Evolutionary conservation across 768 basidiomycete species (phyloP).

Genomic region (Hericium rajendrae): DNA sequence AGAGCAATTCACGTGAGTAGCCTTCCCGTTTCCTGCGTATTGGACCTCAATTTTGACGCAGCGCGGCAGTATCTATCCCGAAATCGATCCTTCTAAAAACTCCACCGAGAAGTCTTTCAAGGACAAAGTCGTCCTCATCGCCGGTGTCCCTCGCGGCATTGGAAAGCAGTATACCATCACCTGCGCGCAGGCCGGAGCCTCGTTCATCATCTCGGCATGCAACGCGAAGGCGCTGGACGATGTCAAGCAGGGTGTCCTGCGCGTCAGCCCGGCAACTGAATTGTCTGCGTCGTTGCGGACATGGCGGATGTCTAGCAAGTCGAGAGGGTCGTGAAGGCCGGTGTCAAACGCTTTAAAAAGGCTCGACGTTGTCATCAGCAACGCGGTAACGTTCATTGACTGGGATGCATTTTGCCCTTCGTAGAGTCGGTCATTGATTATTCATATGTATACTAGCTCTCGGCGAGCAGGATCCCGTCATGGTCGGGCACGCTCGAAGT

Average conservation of each 20-base stretch:
- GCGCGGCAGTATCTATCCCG: not conserved
- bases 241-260: not conserved
- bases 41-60: not conserved
- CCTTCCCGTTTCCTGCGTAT: too few relatives aligned
- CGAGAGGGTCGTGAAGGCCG: not conserved
- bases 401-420: not conserved
- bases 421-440: not conserved
- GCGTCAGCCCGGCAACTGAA: not conserved
- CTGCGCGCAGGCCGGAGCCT: constrained; percentile 13
- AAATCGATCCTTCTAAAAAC: constrained; percentile 1
- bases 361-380: constrained; percentile 6
- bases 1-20: too few relatives aligned
- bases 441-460: not conserved
- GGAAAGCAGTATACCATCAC: constrained; percentile 8
- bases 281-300: constrained; percentile 1
- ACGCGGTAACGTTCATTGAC: not conserved
- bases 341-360: not conserved
- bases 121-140: constrained; percentile 14
- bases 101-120: constrained; percentile 2
- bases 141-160: constrained; percentile 15
- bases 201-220: constrained; percentile 4
- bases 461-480: not conserved
- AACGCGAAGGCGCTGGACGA: not conserved
- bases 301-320: constrained; percentile 1
- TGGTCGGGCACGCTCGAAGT: constrained; percentile 6